These are phyloP conservation scores for Colletotrichum kahawae DNA, from an alignment of 2,329 filamentous ascomycete species.

Conservation along the genomic window DNA sequence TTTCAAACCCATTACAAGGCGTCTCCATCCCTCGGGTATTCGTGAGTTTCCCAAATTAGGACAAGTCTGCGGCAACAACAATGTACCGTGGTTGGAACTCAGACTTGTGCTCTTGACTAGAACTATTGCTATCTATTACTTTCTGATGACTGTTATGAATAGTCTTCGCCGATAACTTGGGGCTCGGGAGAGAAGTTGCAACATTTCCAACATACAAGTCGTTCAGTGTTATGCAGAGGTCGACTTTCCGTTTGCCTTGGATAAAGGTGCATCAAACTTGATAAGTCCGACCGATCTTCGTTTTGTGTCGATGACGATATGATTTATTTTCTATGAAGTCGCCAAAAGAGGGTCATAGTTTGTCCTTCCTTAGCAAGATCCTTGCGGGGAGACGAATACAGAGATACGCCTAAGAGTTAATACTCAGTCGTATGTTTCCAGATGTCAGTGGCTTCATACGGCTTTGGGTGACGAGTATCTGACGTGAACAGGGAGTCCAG, in stretches of 20 bases:
- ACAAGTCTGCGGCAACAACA: not conserved
- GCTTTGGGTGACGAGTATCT: accelerated
- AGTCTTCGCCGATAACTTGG: not conserved
- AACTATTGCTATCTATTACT: not conserved
- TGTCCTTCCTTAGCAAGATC: not conserved
- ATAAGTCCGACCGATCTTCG: not conserved
- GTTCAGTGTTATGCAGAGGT: not conserved
- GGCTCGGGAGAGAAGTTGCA: not conserved
- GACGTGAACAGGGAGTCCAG: not conserved
- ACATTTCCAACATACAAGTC: not conserved
- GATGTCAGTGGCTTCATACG: accelerated
- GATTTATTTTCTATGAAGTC: not conserved
- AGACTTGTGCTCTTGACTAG: not conserved
- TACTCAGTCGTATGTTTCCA: not conserved
- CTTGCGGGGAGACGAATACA: not conserved
- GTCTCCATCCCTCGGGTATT: not conserved
- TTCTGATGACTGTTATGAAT: not conserved
- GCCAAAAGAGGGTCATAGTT: no score
- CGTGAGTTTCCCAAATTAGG: not conserved
- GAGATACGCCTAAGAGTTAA: not conserved
- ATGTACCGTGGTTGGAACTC: not conserved
- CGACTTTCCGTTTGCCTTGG: not conserved
- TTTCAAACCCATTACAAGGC: accelerated
- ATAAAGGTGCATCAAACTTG: not conserved
- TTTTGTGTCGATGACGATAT: not conserved